Evolutionary conservation across 176 grass and related monocot genomes (phyloP).

Genomic region (Eremochloa ophiuroides): DNA sequence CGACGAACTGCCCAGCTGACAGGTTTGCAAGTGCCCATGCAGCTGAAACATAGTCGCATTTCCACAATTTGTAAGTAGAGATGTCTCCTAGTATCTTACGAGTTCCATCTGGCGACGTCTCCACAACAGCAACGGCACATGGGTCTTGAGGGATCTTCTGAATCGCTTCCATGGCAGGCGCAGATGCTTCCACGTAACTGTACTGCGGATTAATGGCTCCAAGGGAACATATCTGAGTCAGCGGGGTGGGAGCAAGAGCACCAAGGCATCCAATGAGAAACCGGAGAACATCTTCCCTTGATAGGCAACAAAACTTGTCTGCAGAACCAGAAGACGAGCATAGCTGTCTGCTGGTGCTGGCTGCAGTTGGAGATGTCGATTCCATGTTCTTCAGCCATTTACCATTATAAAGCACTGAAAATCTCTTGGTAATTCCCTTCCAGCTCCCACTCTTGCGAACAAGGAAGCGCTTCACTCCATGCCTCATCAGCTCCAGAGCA

Average conservation of each 20-base stretch:
- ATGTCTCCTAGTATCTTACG: slow-evolving; percentile 89
- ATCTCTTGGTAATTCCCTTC: slow-evolving; percentile 82
- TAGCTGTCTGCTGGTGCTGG: slow-evolving; percentile 34
- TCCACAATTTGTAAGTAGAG: slow-evolving; percentile 90
- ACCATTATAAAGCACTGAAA: slow-evolving; percentile 78
- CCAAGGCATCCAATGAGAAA: slow-evolving; percentile 94
- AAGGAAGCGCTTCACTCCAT: slow-evolving; percentile 82
- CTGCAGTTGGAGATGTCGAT: slow-evolving; percentile 40
- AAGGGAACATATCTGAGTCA: slow-evolving; percentile 74
- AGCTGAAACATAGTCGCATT: slow-evolving; percentile 77
- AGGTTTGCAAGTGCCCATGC: slow-evolving; percentile 83
- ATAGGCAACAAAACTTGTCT: slow-evolving; percentile 78
- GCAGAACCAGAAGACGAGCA: slow-evolving; percentile 23
- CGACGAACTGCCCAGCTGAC: slow-evolving; percentile 77
- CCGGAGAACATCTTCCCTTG: slow-evolving; percentile 84
- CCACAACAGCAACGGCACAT: slow-evolving; percentile 68
- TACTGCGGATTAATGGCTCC: slow-evolving; percentile 64
- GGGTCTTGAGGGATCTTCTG: slow-evolving; percentile 66
- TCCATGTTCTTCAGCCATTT: slow-evolving; percentile 79
- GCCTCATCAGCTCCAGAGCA: slow-evolving; percentile 86
- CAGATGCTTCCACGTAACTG: slow-evolving; percentile 46
- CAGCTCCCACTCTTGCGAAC: slow-evolving; percentile 80
- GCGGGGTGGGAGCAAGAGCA: slow-evolving; percentile 72
- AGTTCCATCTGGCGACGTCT: slow-evolving; percentile 44
- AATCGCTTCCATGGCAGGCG: slow-evolving; percentile 63